These are phyloP conservation scores for Ballota nigra DNA, from an alignment of 257 asterid species.

Conservation along the genomic window DNA sequence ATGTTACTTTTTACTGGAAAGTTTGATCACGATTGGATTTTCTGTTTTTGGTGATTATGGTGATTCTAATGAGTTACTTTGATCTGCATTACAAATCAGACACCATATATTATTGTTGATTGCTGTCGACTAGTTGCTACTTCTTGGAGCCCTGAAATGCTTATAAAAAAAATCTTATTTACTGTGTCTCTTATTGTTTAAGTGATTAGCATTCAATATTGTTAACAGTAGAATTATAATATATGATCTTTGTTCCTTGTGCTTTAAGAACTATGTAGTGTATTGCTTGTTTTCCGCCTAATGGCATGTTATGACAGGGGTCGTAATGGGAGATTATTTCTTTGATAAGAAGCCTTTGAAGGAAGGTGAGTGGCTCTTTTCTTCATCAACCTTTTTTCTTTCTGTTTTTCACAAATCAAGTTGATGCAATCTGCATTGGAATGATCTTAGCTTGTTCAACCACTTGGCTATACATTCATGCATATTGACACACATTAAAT, in stretches of 20 bases:
- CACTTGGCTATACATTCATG: neutral
- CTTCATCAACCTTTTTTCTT: neutral
- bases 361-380: constrained; percentile 28
- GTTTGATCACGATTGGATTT: neutral
- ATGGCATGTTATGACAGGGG: constrained; percentile 31
- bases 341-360: constrained; percentile 19
- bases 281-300: constrained; percentile 1
- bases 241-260: neutral
- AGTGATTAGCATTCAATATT: neutral
- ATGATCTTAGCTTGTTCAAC: neutral
- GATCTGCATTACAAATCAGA: neutral
- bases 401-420: neutral
- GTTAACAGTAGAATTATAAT: neutral
- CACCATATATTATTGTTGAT: neutral
- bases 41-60: neutral
- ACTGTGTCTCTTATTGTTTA: neutral
- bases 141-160: neutral
- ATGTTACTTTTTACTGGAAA: neutral
- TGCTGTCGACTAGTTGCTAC: neutral
- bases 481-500: neutral
- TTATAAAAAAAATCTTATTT: neutral
- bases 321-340: constrained; percentile 27
- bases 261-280: neutral
- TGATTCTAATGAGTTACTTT: too few species aligned
- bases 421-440: neutral